Conservation (phyloP, 768 basidiomycete species). For the Lactarius evosmus region DNA sequence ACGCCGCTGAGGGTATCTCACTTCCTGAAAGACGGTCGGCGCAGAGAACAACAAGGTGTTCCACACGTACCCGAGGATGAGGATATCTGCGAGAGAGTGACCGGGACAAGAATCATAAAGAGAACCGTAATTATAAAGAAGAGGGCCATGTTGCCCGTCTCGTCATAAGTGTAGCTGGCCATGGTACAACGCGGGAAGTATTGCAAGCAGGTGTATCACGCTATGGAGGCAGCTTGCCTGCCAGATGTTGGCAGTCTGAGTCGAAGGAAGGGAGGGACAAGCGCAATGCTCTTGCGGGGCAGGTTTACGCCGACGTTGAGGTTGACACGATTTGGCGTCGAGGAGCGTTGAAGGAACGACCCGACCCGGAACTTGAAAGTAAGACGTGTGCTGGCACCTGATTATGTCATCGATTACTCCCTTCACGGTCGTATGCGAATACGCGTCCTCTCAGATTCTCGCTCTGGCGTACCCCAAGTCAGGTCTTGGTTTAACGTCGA, state of each 20-base stretch:
- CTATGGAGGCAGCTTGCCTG: slow-evolving; percentile 4
- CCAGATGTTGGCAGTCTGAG: neutral
- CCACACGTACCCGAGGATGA: slow-evolving; percentile 10
- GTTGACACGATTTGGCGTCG: neutral
- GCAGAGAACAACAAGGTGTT: neutral
- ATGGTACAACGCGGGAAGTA: slow-evolving; percentile 37
- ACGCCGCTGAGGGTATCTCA: slow-evolving; percentile 18
- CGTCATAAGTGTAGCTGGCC: slow-evolving; percentile 85
- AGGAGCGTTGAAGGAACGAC: neutral
- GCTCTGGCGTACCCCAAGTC: slow-evolving; percentile 20
- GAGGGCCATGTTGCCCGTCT: slow-evolving; percentile 79
- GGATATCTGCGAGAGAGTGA: slow-evolving; percentile 47
- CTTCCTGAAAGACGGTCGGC: neutral
- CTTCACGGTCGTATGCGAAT: slow-evolving; percentile 19
- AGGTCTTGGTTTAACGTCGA: slow-evolving; percentile 27
- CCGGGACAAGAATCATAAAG: slow-evolving; percentile 74
- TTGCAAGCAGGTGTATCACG: neutral
- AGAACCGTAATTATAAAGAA: slow-evolving; percentile 93
- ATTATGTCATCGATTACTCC: slow-evolving; percentile 21
- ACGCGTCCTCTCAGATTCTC: slow-evolving; percentile 19
- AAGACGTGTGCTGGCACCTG: slow-evolving; percentile 10
- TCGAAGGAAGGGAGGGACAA: neutral
- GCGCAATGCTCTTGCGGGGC: neutral
- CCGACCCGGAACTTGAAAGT: neutral
- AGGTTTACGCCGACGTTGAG: neutral